Percentiles rank a stretch among this genome's conserved stretches.
phyloP scores from a whole-genome alignment of 2,329 filamentous ascomycete genomes.

The Bertia moriformis region DNA sequence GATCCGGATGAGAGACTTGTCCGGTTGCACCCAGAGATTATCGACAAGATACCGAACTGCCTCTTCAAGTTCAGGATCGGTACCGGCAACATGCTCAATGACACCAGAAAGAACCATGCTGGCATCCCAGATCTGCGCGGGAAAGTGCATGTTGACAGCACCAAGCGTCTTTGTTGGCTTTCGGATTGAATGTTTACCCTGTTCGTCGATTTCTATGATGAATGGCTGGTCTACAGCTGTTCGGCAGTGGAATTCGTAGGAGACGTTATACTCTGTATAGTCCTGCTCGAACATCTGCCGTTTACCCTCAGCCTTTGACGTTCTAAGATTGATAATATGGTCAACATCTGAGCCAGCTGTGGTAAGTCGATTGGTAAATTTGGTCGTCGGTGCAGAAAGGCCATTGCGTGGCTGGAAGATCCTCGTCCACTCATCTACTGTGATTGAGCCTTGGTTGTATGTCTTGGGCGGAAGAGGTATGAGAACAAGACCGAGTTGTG shows the following conservation, averaged over 20 bases:
- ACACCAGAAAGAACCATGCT: conserved; percentile 13
- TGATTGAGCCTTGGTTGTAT: conserved; percentile 6
- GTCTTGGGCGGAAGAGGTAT: conserved; percentile 11
- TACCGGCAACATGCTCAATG: conserved; percentile 8
- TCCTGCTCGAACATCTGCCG: conserved; percentile 12
- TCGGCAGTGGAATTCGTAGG: conserved; percentile 22
- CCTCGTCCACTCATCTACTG: conserved; percentile 11
- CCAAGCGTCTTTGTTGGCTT: conserved; percentile 13
- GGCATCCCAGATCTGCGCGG: conserved; percentile 21
- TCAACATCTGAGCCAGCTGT: conserved; percentile 22
- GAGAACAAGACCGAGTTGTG: conserved; percentile 19
- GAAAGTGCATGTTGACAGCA: conserved; percentile 20
- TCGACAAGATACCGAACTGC: conserved; percentile 14
- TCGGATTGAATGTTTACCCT: conserved; percentile 12
- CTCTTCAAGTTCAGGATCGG: conserved; percentile 11
- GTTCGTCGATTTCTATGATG: conserved; percentile 8
- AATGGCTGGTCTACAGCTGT: conserved; percentile 11
- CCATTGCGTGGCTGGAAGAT: conserved; percentile 15
- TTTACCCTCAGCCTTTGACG: conserved; percentile 6
- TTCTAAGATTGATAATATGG: conserved; percentile 16
- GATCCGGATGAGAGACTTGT: conserved; percentile 11
- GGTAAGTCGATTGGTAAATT: conserved; percentile 20
- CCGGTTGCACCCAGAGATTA: conserved; percentile 16
- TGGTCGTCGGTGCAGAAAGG: conserved; percentile 11
- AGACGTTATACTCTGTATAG: conserved; percentile 9